A percentile compares a stretch with the other conserved stretches of the same genome.
Conservation (phyloP, 2,329 filamentous ascomycete genomes). For the Tolypocladium sp. region DNA sequence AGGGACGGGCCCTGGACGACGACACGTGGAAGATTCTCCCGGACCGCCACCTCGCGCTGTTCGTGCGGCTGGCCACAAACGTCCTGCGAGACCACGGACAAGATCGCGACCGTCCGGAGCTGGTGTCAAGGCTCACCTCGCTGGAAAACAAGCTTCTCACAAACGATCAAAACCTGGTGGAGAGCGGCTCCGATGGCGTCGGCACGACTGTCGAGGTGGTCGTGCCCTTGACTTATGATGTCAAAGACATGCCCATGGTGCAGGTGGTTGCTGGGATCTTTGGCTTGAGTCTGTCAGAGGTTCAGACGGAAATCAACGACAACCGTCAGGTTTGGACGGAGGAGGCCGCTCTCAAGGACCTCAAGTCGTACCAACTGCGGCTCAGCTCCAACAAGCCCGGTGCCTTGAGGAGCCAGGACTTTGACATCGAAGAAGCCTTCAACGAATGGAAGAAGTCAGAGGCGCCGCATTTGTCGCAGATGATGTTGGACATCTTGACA, state of each 20-base stretch:
- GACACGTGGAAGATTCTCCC: conserved; percentile 87
- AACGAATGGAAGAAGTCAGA: conserved; percentile 89
- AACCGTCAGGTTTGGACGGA: conserved; percentile 81
- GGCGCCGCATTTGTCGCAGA: conserved; percentile 74
- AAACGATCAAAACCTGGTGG: conserved; percentile 77
- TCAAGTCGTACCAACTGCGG: conserved; percentile 88
- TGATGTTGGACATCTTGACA: conserved; percentile 86
- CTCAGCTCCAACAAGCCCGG: conserved; percentile 71
- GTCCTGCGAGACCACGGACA: conserved; percentile 79
- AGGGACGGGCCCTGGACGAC: conserved; percentile 66
- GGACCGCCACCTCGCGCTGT: conserved; percentile 89
- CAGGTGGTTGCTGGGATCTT: conserved; percentile 83
- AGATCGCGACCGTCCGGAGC: conserved; percentile 74
- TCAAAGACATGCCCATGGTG: conserved; percentile 95
- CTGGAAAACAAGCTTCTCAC: conserved; percentile 90
- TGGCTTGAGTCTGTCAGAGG: conserved; percentile 65
- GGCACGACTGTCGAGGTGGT: conserved; percentile 64
- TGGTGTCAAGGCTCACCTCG: conserved; percentile 67
- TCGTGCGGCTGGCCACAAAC: conserved; percentile 75
- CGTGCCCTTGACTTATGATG: conserved; percentile 77
- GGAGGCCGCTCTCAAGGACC: conserved; percentile 78
- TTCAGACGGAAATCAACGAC: conserved; percentile 79
- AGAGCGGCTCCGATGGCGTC: conserved; percentile 20
- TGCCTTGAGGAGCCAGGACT: conserved; percentile 75
- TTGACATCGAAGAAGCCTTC: conserved; percentile 82